Evolutionary conservation across 202 grass and related monocot species (phyloP), one percentile per base, ranked within the genome.

Genomic region (Carex sylvatica): DNA sequence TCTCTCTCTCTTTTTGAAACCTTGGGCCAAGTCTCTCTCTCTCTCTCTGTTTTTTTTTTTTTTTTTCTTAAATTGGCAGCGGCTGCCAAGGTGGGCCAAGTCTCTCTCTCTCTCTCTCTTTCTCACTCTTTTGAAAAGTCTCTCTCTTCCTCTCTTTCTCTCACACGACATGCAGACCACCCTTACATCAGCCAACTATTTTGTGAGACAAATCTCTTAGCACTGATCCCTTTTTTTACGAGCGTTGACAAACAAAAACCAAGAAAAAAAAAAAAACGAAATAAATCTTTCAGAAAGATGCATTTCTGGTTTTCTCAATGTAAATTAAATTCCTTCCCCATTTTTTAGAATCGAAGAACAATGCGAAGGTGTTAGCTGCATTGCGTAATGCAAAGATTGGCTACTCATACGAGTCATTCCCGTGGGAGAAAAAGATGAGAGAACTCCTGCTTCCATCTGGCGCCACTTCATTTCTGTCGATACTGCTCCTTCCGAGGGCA

Each of bases 341-440:
- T 55, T 49, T 19, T 44, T 74, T 30, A 98, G 92, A 89, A 28
- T 86, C 91, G 10, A 95, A 83, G 83, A 93, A 82, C 63, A 55
- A 84, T 54, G 18, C 36, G 8, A 91, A 91, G 86, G n/a, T 90
- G 61, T 38, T 93, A 31, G 62, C 79, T 7, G 86, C 84, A 28
- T 88, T 95, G 80, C 80, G 88, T n/a, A 83, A 89, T 62, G 85
- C 84, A 0, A 93, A 90, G 84, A 84, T 98, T 58, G 28, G 83
- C 0, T 77, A 88, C 24, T 87, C 89, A 0, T 89, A 90, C 4
- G 91, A 95, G 55, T 77, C 84, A 3, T 95, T 94, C 82, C 89
- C 87, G 6, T 98, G 92, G 92, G 92, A 93, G 84, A 91, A 89
- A 88, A 98, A 93, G 87, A 95, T 92, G 95, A 81, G 81, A 83